Conservation (phyloP, 108 stramenopile genomes). For the Cyclotella cryptica region DNA sequence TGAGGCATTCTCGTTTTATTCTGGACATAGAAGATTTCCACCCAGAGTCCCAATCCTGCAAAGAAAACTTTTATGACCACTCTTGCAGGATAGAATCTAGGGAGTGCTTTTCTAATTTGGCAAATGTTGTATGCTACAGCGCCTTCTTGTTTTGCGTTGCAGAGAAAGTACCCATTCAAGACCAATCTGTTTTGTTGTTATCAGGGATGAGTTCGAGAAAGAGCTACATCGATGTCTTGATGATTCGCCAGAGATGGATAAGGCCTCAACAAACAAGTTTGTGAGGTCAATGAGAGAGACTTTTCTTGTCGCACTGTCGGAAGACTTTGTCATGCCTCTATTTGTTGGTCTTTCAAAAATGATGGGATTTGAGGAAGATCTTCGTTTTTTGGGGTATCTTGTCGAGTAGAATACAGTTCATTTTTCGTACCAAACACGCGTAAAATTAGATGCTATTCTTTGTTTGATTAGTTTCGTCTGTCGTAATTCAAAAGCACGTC, state of each 20-base stretch:
- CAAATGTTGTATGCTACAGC: conserved; percentile 31
- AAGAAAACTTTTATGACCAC: conserved; percentile 23
- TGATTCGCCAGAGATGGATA: conserved; percentile 32
- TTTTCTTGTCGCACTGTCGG: conserved; percentile 31
- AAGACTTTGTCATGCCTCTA: conserved; percentile 41
- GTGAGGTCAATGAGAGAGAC: conserved; percentile 18
- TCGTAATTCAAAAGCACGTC: no score
- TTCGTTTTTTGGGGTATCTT: conserved; percentile 1
- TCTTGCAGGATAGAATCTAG: conserved; percentile 40
- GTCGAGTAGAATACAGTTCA: background rate
- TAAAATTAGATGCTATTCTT: no score
- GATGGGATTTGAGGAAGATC: conserved; percentile 25
- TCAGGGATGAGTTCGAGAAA: conserved; percentile 36
- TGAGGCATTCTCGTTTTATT: conserved; percentile 42
- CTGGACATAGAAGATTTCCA: conserved; percentile 30
- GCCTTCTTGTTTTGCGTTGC: conserved; percentile 52
- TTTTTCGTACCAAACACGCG: no score
- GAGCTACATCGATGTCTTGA: conserved; percentile 39
- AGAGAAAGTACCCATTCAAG: conserved; percentile 20
- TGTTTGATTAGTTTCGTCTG: no score
- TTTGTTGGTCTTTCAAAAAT: conserved; percentile 22
- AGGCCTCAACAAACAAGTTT: conserved; percentile 24
- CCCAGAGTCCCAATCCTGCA: background rate
- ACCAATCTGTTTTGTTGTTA: conserved; percentile 24
- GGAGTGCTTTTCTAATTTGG: conserved; percentile 44